Conservation (phyloP, 1,284 basidiomycete species). For the Flammula alnicola region DNA sequence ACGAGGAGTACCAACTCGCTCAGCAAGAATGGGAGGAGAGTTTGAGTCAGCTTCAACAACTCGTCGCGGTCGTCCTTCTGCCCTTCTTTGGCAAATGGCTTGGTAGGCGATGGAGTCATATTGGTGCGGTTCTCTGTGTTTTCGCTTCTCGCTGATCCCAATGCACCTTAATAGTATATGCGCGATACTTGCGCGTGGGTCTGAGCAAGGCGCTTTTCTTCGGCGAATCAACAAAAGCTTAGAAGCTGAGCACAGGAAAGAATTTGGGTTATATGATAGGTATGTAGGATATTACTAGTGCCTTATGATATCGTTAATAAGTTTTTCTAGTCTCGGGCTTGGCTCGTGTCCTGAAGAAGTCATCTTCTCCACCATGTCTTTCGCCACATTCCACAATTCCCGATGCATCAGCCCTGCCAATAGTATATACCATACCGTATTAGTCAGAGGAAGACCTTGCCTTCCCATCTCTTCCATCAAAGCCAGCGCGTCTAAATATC, state of each 20-base stretch:
- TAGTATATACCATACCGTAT: conserved; percentile 78
- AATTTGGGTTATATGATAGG: conserved; percentile 2
- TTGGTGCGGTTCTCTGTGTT: conserved; percentile 60
- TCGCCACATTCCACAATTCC: conserved; percentile 61
- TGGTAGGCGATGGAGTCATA: conserved; percentile 84
- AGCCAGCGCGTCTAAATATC: conserved; percentile 56
- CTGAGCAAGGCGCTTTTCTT: conserved; percentile 71
- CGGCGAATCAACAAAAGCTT: conserved; percentile 31
- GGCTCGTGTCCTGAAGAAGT: conserved; percentile 41
- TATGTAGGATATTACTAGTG: conserved; percentile 24
- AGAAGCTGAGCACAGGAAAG: not conserved
- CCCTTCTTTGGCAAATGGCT: conserved; percentile 90
- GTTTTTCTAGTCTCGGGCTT: conserved; percentile 33
- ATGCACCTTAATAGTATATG: conserved; percentile 57
- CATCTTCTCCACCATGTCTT: conserved; percentile 67
- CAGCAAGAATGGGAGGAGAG: conserved; percentile 95
- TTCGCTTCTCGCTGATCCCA: conserved; percentile 14
- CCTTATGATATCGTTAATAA: conserved; percentile 42
- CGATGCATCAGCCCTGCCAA: conserved; percentile 62
- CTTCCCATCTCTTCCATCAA: conserved; percentile 72
- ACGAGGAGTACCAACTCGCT: conserved; percentile 75
- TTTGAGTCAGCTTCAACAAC: conserved; percentile 80
- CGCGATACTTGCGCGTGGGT: conserved; percentile 72
- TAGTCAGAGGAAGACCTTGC: conserved; percentile 51
- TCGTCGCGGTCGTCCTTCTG: conserved; percentile 80